Percentiles rank a stretch among this genome's conserved stretches.
Evolutionary conservation across 805 yeast genomes (phyloP).

Genomic region (Yamadazyma sp.): DNA sequence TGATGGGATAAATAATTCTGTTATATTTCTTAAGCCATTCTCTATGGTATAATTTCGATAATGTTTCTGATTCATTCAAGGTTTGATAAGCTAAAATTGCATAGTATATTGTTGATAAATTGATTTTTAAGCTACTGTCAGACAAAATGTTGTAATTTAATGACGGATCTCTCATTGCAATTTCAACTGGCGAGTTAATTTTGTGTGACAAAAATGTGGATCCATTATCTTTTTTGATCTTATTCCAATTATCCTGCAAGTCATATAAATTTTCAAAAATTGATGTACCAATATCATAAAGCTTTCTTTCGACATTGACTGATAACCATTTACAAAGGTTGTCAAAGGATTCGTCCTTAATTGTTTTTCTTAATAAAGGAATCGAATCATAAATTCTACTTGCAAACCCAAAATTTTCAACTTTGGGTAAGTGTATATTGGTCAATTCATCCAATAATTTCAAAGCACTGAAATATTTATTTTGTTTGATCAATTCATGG

Average conservation of each 20-base stretch:
- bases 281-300: conserved; percentile 54
- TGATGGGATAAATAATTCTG: conserved; percentile 63
- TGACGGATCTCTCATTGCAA: conserved; percentile 62
- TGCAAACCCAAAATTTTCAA: conserved; percentile 72
- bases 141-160: conserved; percentile 48
- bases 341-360: conserved; percentile 70
- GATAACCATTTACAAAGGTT: conserved; percentile 64
- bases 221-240: conserved; percentile 38
- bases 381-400: conserved; percentile 69
- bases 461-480: conserved; percentile 81
- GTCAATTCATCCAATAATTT: conserved; percentile 76
- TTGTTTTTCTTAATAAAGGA: conserved; percentile 69
- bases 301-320: conserved; percentile 57
- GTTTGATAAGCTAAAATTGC: conserved; percentile 78
- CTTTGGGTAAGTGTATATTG: conserved; percentile 64
- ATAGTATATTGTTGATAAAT: conserved; percentile 75
- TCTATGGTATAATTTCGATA: conserved; percentile 61
- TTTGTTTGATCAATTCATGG: conserved; percentile 71
- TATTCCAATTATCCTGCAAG: conserved; percentile 61
- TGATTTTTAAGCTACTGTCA: conserved; percentile 39
- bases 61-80: conserved; percentile 58
- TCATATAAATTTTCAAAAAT: conserved; percentile 51
- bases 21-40: conserved; percentile 73
- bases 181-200: conserved; percentile 84
- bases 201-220: conserved; percentile 50